Base-by-base conservation (phyloP, 2,329 filamentous ascomycete species). In the Claviceps pazoutovae region DNA sequence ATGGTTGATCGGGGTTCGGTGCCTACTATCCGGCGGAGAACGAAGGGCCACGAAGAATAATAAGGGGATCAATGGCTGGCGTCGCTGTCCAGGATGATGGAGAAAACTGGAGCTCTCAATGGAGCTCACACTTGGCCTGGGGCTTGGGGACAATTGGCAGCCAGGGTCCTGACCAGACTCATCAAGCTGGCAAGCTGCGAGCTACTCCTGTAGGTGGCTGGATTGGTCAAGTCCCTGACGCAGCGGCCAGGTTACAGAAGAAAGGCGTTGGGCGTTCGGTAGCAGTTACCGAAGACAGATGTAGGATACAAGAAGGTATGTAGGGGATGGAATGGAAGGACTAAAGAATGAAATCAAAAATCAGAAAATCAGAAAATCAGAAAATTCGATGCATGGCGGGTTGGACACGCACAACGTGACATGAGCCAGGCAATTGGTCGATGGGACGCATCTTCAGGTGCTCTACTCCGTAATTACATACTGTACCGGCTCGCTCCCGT, bases 101-200 rank as follows among this genome's bases (percentile, higher is more conserved):
- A 41, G 46, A 56, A 56, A 56, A 56, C 46, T 55, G 54, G 54
- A 52, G 52, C 54, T 52, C 50, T 48, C 17, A 45, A 34, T 46
- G 49, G 46, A 17, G 39, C 39, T 14, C 37, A 14, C 13, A n/a
- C 37, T 38, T 46, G 44, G 23, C 17, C 34, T 9, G 44, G 43
- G 7, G 6, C 47, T 46, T 37, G 42, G 34, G 49, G 21, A 51
- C 19, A 14, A 13, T 17, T 7, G 30, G 9, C 11, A 17, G 50
- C 46, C 49, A 48, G 53, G 55, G 51, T 51, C 48, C 23, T 39
- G 26, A 17, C 16, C 21, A 30, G 43, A 30, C 36, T 17, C 16
- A 17, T 17, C 16, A 17, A 43, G 34, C 39, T 42, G 21, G 38
- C 39, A 21, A 11, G 43, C 7, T 23, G 48, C 11, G 41, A 34